Conservation (phyloP, 805 yeast genomes). For the Kazachstania viticola region DNA sequence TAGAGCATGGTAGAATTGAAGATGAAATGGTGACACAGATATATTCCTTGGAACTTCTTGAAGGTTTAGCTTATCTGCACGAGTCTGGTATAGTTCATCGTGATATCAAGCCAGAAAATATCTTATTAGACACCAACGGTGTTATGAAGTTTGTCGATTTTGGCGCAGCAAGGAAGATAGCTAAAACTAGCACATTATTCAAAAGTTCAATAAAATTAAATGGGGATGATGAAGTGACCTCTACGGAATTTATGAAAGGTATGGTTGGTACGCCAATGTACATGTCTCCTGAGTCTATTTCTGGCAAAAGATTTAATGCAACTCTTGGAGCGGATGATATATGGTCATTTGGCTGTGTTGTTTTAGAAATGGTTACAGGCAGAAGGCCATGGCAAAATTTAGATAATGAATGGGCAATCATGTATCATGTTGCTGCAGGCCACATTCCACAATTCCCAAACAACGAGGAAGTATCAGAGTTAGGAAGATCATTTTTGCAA, state of each 20-base stretch:
- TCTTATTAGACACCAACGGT: constrained; percentile 81
- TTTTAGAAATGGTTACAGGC: constrained; percentile 94
- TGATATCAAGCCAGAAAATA: constrained; percentile 93
- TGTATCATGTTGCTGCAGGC: constrained; percentile 97
- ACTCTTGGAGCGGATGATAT: constrained; percentile 50
- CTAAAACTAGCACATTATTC: constrained; percentile 40
- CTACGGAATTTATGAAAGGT: constrained; percentile 14
- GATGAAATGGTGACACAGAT: constrained; percentile 90
- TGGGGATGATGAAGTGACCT: not conserved
- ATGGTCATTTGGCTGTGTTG: constrained; percentile 96
- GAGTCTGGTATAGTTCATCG: constrained; percentile 91
- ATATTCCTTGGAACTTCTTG: constrained; percentile 83
- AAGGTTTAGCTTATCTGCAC: constrained; percentile 90
- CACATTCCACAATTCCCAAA: constrained; percentile 80
- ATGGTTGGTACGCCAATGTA: constrained; percentile 94
- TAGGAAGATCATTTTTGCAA: constrained; percentile 63
- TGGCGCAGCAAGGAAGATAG: constrained; percentile 91
- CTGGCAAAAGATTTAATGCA: constrained; percentile 45
- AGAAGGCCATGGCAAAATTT: constrained; percentile 94
- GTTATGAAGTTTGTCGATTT: constrained; percentile 93
- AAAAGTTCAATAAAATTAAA: not conserved
- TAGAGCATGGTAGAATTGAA: constrained; percentile 88
- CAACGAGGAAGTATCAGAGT: constrained; percentile 64
- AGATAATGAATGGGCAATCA: constrained; percentile 96
- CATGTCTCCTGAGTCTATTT: constrained; percentile 95